Evolutionary conservation across 2,329 filamentous ascomycete genomes (phyloP).

Genomic region (Aspergillus sp.): DNA sequence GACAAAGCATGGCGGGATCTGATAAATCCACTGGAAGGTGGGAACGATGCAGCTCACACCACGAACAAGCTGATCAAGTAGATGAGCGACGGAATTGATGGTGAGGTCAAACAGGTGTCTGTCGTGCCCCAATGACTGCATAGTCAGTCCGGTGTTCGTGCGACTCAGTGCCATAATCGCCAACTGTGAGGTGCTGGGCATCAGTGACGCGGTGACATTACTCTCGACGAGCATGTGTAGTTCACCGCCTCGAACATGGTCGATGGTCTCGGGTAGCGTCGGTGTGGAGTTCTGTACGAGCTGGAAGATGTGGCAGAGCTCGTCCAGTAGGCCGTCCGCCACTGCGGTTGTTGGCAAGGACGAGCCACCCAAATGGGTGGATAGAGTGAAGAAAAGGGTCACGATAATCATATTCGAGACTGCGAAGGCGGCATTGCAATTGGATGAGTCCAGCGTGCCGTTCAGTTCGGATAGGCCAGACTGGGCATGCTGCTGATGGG

Average conservation of each 20-base stretch:
- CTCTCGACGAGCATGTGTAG: background rate
- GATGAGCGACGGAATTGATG: background rate
- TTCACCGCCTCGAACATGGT: background rate
- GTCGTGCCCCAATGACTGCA: too few species aligned
- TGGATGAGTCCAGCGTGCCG: background rate
- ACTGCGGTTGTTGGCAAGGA: background rate
- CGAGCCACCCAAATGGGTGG: background rate
- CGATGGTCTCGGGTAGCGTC: background rate
- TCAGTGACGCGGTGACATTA: background rate
- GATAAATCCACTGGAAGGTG: background rate
- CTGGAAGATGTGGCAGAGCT: background rate
- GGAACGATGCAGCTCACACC: background rate
- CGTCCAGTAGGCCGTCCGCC: too few species aligned
- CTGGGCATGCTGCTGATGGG: background rate
- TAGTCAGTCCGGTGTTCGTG: background rate
- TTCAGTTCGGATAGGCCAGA: background rate
- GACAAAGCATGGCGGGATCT: background rate
- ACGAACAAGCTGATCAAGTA: background rate
- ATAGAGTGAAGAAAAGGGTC: background rate
- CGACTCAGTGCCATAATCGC: background rate
- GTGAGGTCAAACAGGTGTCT: background rate
- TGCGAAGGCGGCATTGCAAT: background rate
- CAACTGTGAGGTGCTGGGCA: background rate
- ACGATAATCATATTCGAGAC: background rate
- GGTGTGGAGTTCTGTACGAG: background rate